Evolutionary conservation across 2,329 filamentous ascomycete species (phyloP).

Genomic region (Colletotrichum scovillei): DNA sequence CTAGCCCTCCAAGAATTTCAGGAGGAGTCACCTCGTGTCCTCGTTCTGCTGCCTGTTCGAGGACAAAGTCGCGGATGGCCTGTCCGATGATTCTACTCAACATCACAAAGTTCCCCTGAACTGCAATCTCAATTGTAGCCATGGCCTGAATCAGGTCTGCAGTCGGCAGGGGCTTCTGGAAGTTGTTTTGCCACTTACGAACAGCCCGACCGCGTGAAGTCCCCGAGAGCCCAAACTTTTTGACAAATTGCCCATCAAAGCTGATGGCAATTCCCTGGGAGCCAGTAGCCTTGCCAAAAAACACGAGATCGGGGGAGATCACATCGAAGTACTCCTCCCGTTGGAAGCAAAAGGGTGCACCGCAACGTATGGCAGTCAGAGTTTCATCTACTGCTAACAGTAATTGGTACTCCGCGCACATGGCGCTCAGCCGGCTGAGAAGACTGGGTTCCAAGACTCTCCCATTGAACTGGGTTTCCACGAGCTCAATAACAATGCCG

Average conservation of each 20-base stretch:
- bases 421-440: constrained; percentile 30
- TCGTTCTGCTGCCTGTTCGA: neutral
- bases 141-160: constrained; percentile 24
- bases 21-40: constrained; percentile 1
- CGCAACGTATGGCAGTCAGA: constrained; percentile 40
- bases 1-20: constrained; percentile 22
- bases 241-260: constrained; percentile 22
- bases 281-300: constrained; percentile 38
- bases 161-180: constrained; percentile 16
- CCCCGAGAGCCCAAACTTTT: constrained; percentile 1
- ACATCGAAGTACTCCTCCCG: constrained; percentile 37
- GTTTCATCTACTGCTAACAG: constrained; percentile 40
- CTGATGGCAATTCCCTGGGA: constrained; percentile 15
- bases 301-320: constrained; percentile 38
- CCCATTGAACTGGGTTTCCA: constrained; percentile 40
- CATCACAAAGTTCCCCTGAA: constrained; percentile 17
- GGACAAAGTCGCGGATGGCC: constrained; percentile 11
- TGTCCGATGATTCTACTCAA: constrained; percentile 24
- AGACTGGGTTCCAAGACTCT: constrained; percentile 35
- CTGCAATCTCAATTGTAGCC: constrained; percentile 11
- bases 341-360: constrained; percentile 43
- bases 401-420: constrained; percentile 36
- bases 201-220: neutral
- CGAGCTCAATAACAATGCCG: constrained; percentile 40
- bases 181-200: constrained; percentile 21